Percentiles rank a stretch among this genome's conserved stretches.
These are phyloP conservation scores for Athelia psychrophila DNA, from an alignment of 1,284 basidiomycete species.

Conservation along the genomic window DNA sequence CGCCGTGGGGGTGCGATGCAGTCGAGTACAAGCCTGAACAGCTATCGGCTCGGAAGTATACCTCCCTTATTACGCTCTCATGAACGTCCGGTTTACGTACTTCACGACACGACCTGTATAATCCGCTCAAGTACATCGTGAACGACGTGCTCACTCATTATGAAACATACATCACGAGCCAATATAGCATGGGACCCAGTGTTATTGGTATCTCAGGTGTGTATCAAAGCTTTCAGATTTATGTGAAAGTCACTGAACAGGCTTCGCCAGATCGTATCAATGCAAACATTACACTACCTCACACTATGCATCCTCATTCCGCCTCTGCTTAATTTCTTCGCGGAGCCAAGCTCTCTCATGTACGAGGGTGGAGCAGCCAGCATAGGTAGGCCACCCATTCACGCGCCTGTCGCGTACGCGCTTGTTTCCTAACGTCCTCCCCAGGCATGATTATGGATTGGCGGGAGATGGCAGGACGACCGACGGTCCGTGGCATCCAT, in stretches of 20 bases:
- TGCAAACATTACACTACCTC: conserved; percentile 93
- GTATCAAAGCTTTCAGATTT: conserved; percentile 3
- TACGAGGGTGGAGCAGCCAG: conserved; percentile 87
- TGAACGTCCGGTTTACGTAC: conserved; percentile 28
- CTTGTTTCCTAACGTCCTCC: neutral
- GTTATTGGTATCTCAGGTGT: conserved; percentile 69
- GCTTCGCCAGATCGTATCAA: conserved; percentile 72
- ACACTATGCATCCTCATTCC: conserved; percentile 84
- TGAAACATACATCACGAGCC: conserved; percentile 25
- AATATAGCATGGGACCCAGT: conserved; percentile 70
- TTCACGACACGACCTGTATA: no score
- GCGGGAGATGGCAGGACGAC: conserved; percentile 87
- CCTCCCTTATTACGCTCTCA: no score
- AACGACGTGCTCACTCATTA: no score
- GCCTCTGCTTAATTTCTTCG: conserved; percentile 73
- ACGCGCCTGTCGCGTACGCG: neutral
- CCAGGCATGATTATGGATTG: conserved; percentile 94
- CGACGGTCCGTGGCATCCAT: conserved; percentile 64
- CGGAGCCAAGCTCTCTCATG: conserved; percentile 67
- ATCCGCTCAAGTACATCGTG: no score
- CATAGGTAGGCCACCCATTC: conserved; percentile 53
- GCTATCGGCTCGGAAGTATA: no score
- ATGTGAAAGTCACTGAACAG: no score
- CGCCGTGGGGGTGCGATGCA: no score
- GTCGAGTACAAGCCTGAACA: no score